Conservation (phyloP, 257 asterid genomes). For the Nicotiana attenuata region DNA sequence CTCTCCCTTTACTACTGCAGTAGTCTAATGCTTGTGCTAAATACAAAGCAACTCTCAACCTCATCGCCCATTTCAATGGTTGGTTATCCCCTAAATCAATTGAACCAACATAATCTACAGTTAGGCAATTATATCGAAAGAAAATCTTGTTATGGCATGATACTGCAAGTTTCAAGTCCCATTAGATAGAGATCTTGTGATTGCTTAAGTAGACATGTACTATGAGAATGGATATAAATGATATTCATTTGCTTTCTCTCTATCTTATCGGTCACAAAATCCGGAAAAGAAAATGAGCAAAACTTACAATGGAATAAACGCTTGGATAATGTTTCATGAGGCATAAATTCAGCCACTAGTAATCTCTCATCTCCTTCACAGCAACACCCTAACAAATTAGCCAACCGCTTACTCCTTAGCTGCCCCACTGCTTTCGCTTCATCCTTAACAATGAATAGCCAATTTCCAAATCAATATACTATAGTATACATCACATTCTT, state of each 20-base stretch:
- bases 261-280: too few species aligned
- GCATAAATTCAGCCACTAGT: conserved; percentile 49
- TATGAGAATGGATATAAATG: too few species aligned
- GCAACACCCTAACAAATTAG: conserved; percentile 43
- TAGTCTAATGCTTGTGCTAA: conserved; percentile 51
- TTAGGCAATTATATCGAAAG: background rate
- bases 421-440: conserved; percentile 44
- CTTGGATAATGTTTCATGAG: conserved; percentile 40
- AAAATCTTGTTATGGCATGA: background rate
- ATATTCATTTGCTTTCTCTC: too few species aligned
- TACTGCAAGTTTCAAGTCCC: background rate
- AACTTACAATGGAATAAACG: conserved; percentile 45
- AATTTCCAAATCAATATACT: background rate
- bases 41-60: conserved; percentile 43
- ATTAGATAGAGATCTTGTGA: too few species aligned
- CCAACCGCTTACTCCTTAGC: conserved; percentile 39
- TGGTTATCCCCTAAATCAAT: conserved; percentile 35
- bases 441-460: conserved; percentile 22
- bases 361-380: conserved; percentile 43
- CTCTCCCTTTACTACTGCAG: conserved; percentile 46
- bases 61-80: conserved; percentile 48
- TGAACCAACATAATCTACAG: background rate
- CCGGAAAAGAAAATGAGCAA: background rate
- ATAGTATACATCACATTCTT: too few species aligned
- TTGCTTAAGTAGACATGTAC: background rate